phyloP scores from a whole-genome alignment of 192 early-diverging fungal species.

The Radiomyces spectabilis region DNA sequence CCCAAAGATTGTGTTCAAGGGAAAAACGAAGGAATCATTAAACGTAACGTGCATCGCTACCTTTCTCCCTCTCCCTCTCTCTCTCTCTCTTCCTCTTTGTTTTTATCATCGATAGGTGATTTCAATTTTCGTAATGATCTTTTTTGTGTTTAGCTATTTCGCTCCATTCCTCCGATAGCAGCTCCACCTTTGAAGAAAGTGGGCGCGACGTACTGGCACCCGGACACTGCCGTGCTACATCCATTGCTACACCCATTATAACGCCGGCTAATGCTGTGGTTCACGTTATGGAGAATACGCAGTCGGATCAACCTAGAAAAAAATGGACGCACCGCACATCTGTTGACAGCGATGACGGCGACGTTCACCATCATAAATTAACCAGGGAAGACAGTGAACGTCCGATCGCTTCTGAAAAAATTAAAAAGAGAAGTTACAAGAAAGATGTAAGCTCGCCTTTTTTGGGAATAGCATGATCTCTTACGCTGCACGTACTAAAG shows the following conservation, averaged over 20 bases:
- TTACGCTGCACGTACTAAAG: too few relatives aligned
- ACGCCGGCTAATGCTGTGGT: too few relatives aligned
- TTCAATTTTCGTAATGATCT: too few relatives aligned
- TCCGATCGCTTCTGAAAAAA: constrained; percentile 31
- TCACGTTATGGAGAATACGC: too few relatives aligned
- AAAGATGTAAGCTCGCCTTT: too few relatives aligned
- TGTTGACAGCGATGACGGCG: neutral
- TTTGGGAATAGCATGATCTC: too few relatives aligned
- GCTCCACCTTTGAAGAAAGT: constrained; percentile 18
- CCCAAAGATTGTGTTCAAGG: neutral
- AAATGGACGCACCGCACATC: constrained; percentile 6
- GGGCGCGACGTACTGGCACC: too few relatives aligned
- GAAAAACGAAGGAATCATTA: neutral
- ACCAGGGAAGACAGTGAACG: constrained; percentile 27
- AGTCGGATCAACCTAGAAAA: too few relatives aligned
- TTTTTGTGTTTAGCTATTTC: constrained; percentile 4
- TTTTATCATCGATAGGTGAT: too few relatives aligned
- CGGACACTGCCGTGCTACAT: too few relatives aligned
- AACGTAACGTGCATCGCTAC: neutral
- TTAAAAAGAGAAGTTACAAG: constrained; percentile 34
- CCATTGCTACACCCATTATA: too few relatives aligned
- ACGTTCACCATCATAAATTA: constrained; percentile 19
- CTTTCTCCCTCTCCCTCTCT: neutral
- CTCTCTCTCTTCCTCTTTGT: too few relatives aligned
- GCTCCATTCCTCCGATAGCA: constrained; percentile 26